These are phyloP conservation scores for Viola odorata DNA, from an alignment of 345 rosid genomes.

Conservation along the genomic window DNA sequence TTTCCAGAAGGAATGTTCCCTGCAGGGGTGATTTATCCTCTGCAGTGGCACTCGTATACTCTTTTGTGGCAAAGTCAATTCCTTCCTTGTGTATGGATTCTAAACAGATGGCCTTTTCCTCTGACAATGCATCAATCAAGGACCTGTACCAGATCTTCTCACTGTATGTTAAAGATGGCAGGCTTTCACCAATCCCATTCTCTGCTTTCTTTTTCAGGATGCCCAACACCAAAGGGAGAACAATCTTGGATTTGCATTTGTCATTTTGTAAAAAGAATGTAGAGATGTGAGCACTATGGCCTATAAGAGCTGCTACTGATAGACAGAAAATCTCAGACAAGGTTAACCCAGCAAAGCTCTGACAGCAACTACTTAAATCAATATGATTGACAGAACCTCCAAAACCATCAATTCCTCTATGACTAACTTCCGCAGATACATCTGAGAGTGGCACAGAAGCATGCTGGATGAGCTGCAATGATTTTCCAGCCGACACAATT, in stretches of 20 bases:
- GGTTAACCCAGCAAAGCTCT: constrained; percentile 50
- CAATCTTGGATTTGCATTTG: constrained; percentile 28
- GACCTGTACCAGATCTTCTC: constrained; percentile 39
- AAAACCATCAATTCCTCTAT: constrained; percentile 25
- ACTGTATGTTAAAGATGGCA: constrained; percentile 33
- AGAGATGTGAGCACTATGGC: constrained; percentile 66
- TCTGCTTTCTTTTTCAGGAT: constrained; percentile 21
- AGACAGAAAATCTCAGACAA: constrained; percentile 71
- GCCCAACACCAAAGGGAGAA: constrained; percentile 29
- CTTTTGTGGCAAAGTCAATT: constrained; percentile 21
- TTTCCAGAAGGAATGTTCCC: constrained; percentile 68
- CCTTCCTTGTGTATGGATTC: constrained; percentile 26
- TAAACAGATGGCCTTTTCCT: constrained; percentile 32
- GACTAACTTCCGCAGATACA: constrained; percentile 29
- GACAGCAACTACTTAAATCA: constrained; percentile 15
- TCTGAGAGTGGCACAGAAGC: constrained; percentile 39
- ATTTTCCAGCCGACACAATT: constrained; percentile 93
- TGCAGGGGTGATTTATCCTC: constrained; percentile 23
- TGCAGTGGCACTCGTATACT: constrained; percentile 12
- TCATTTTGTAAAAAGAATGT: constrained; percentile 49
- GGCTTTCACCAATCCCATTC: constrained; percentile 26
- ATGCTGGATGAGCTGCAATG: constrained; percentile 79
- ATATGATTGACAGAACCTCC: constrained; percentile 22
- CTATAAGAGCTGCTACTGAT: constrained; percentile 73
- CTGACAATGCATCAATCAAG: constrained; percentile 40